Conservation (phyloP, 441 rosid species). For the Omphalea diandra region DNA sequence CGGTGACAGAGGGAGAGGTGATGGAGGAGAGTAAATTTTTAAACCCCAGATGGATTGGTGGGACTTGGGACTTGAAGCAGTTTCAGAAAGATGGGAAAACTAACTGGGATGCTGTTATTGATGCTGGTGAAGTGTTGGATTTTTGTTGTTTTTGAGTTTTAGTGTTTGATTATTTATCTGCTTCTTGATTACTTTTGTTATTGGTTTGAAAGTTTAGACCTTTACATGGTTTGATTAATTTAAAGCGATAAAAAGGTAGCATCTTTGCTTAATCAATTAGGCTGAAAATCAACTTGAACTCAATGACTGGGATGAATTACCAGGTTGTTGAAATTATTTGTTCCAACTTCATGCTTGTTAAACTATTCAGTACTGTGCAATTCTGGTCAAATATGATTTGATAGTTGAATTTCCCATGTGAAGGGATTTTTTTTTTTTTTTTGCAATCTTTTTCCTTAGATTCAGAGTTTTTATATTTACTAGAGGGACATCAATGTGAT, state of each 20-base stretch:
- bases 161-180: not conserved
- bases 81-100: slow-evolving; percentile 61
- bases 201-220: not conserved
- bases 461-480: too few species aligned
- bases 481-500: too few species aligned
- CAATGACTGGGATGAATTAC: not conserved
- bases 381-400: too few species aligned
- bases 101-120: slow-evolving; percentile 90
- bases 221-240: not conserved
- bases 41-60: slow-evolving; percentile 70
- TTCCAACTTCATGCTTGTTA: not conserved
- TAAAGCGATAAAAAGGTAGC: not conserved
- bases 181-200: not conserved
- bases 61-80: slow-evolving; percentile 88
- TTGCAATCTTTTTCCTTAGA: too few species aligned
- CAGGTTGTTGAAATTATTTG: not conserved
- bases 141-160: not conserved
- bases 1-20: slow-evolving; percentile 28
- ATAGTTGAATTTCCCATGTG: too few species aligned
- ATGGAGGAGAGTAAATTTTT: slow-evolving; percentile 37
- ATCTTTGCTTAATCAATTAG: not conserved
- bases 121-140: slow-evolving; percentile 56
- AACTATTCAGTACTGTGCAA: too few species aligned
- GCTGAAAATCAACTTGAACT: not conserved
- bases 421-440: too few species aligned